These are phyloP conservation scores for Eimeria praecox DNA, from an alignment of 169 alveolate genomes.

Conservation along the genomic window DNA sequence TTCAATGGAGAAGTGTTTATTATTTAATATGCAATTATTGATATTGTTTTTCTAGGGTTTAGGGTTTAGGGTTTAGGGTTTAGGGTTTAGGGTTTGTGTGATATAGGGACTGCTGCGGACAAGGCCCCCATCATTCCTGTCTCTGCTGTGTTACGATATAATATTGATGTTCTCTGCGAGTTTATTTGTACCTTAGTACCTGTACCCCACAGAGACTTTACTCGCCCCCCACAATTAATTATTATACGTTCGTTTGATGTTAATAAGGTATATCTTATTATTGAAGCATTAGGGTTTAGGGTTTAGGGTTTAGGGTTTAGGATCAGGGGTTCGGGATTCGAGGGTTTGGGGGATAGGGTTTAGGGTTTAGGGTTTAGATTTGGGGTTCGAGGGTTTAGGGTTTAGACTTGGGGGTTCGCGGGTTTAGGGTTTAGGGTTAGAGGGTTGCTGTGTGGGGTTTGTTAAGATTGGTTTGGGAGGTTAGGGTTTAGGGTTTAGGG, in stretches of 20 bases:
- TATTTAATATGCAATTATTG: too few relatives aligned
- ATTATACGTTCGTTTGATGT: conserved; percentile 99
- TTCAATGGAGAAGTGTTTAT: too few relatives aligned
- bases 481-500: too few relatives aligned
- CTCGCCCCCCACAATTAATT: conserved; percentile 98
- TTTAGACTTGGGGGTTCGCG: not conserved
- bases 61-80: not conserved
- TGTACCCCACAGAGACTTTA: conserved; percentile 98
- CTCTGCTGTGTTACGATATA: conserved; percentile 96
- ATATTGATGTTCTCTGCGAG: conserved; percentile 98
- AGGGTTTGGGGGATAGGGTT: not conserved
- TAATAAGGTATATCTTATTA: too few relatives aligned
- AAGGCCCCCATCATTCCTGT: conserved; percentile 99
- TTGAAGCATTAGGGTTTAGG: not conserved
- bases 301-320: not conserved
- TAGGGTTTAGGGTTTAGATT: not conserved
- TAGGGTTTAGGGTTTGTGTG: conserved; percentile 66
- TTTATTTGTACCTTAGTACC: conserved; percentile 97
- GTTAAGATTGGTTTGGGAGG: too few relatives aligned
- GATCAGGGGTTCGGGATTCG: not conserved
- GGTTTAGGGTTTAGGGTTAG: not conserved
- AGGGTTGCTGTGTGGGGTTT: too few relatives aligned
- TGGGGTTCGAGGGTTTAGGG: not conserved
- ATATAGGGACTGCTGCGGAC: conserved; percentile 98
- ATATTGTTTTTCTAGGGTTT: not conserved